Evolutionary conservation across 176 grass and related monocot genomes (phyloP).

Genomic region (Oryza punctata): DNA sequence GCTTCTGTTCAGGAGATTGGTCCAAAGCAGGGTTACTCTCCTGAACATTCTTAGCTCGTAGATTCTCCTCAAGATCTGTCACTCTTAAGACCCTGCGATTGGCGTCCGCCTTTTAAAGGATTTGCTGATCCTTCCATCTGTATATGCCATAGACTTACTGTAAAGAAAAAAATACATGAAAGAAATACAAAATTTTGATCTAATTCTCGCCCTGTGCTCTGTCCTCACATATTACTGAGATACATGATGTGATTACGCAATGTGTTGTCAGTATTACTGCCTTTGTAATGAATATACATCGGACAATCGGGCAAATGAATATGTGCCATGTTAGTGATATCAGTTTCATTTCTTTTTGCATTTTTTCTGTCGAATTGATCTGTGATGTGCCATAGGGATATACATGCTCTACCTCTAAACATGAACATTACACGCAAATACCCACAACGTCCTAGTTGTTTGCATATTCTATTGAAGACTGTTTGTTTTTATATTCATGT

Average conservation of each 20-base stretch:
- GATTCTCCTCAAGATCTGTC: neutral
- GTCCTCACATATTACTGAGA: neutral
- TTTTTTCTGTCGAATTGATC: too few relatives aligned
- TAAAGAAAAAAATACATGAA: constrained; percentile 24
- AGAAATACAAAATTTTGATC: constrained; percentile 39
- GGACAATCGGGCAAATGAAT: neutral
- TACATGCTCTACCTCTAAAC: neutral
- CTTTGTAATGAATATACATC: neutral
- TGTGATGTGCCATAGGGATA: neutral
- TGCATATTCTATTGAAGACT: too few relatives aligned
- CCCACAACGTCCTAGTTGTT: neutral
- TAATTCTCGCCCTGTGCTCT: neutral
- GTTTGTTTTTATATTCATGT: neutral
- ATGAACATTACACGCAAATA: neutral
- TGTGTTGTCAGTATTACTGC: neutral
- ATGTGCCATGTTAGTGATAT: neutral
- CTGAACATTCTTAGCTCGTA: constrained; percentile 48
- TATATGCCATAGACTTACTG: constrained; percentile 20
- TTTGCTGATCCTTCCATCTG: neutral
- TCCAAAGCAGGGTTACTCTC: constrained; percentile 56
- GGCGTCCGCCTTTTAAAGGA: constrained; percentile 45
- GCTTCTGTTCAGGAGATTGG: constrained; percentile 37
- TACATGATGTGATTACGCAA: neutral
- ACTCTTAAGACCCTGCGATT: constrained; percentile 31
- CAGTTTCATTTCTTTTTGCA: too few relatives aligned